Evolutionary conservation across 2,329 filamentous ascomycete genomes (phyloP), one percentile per base, ranked within the genome.

Genomic region (Penicillium sp.): DNA sequence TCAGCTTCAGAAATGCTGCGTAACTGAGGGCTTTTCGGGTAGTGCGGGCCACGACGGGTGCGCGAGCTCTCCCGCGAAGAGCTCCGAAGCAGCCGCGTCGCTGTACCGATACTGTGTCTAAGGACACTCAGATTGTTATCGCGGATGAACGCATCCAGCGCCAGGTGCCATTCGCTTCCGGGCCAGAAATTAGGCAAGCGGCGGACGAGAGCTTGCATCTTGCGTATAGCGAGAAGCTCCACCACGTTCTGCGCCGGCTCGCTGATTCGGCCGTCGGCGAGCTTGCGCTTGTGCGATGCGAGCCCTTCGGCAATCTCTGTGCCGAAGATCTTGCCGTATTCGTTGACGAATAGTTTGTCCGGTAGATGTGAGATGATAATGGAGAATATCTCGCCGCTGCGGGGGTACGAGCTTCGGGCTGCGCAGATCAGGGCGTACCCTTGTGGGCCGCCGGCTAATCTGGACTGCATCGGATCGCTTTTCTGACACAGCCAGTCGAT

Each of bases 311-410:
- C 47, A n/a, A 49, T 49, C 15, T 49, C 40, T 0, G 41, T 39
- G 15, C 41, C 47, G 13, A 37, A 45, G 3, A 45, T 39, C n/a
- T 45, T 49, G 34, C 47, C 47, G 12, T 45, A 45, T n/a, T 49
- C 40, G 19, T 32, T 19, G 2, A 12, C 32, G 12, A 49, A 35
- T 6, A 45, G 12, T 2, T 9, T 2, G 1, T 32, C 15, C 2
- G 47, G 47, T 22, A 49, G 13, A 2, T 44, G 9, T 4, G 34
- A 24, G 26, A 49, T 21, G 19, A 49, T 49, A 0, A 33, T 31
- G 5, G 40, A 24, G 33, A 49, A 49, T n/a, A 49, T 49, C n/a
- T 45, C 40, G 9, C 26, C 31, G 21, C 47, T 49, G 28, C 19
- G 28, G 4, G n/a, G 19, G 6, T 32, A 33, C 2, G 40, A 49